Base-by-base conservation (phyloP, 2,329 filamentous ascomycete genomes). In the Calonectria fujianensis region DNA sequence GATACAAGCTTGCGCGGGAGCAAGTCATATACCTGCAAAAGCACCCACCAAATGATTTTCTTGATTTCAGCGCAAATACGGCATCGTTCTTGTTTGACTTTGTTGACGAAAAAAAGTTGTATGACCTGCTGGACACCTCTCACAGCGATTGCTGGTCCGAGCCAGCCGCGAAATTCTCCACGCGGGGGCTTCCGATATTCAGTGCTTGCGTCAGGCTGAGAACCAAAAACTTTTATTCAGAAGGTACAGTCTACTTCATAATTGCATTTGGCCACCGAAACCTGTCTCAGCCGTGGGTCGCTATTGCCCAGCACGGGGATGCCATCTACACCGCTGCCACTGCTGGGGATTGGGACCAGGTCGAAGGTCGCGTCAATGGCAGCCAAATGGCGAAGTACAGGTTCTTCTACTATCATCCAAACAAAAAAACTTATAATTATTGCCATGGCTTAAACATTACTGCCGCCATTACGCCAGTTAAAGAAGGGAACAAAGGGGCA, bases 11-110 rank as follows among this genome's bases (percentile, higher is more conserved):
- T 2, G 11, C 37, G 20, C 54, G 31, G 5, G 54, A 59, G n/a
- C 54, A 59, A 27, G 11, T n/a, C 32, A 59, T 59, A 59, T 59
- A 59, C 18, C 20, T 59, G 18, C 32, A 35, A 37, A 59, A 59
- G 18, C 18, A 32, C 27, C 20, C 54, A 32, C 3, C 32, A 4
- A 16, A 16, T 37, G 24, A 29, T 6, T 24, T 29, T 4, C 50
- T 9, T 16, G 3, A 5, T 29, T 29, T 4, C 16, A 16, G 5
- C n/a, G 6, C 27, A 14, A 29, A 52, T 16, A 16, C 6, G 11
- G 11, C 6, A 10, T 61, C 54, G 6, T 39, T 61, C 32, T 13
- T 5, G 14, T 32, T 61, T 20, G 20, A 61, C 2, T 39, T 61
- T 13, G 3, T 16, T 8, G 5, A 3, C n/a, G n/a, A 16, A 29